Evolutionary conservation across 108 stramenopile genomes (phyloP).

Genomic region (Fragilaria crotonensis): DNA sequence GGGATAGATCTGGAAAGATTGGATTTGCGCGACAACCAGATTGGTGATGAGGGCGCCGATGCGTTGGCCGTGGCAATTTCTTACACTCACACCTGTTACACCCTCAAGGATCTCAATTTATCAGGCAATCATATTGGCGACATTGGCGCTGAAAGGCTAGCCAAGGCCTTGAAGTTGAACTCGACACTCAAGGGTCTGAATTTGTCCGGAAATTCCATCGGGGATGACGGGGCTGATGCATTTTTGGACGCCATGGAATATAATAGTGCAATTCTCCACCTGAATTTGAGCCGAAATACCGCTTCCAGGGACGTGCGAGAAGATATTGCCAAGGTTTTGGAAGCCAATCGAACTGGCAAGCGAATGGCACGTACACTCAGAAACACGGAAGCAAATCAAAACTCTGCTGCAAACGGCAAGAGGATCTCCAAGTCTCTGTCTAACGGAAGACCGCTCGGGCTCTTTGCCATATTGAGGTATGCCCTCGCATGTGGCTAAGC

Average conservation of each 20-base stretch:
- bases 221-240: neutral
- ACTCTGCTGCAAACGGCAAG: no score
- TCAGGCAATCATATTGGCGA: neutral
- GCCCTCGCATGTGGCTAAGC: no score
- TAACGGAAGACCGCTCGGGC: no score
- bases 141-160: neutral
- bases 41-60: neutral
- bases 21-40: neutral
- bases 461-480: no score
- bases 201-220: neutral
- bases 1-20: neutral
- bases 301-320: neutral
- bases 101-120: neutral
- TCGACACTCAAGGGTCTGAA: neutral
- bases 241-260: neutral
- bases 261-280: neutral
- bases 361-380: neutral
- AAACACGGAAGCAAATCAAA: no score
- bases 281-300: neutral
- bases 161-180: neutral
- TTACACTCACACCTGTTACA: neutral
- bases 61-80: neutral
- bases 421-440: no score
- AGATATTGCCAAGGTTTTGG: neutral
- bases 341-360: neutral